Evolutionary conservation across 768 basidiomycete species (phyloP), one percentile per base, ranked within the genome.

Genomic region (Termitomyces sp.): DNA sequence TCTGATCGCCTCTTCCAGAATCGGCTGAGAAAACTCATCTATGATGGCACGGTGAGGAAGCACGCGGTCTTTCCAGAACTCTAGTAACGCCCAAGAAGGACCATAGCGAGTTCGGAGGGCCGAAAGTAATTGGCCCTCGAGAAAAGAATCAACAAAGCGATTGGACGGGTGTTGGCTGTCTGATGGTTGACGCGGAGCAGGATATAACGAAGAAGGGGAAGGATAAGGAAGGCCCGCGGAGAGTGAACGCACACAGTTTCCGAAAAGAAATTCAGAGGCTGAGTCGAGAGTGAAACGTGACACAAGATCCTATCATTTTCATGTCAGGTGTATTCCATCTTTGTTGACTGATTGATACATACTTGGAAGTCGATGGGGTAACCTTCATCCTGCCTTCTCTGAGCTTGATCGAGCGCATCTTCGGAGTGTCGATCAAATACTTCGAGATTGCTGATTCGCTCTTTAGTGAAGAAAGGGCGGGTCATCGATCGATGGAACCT

Each of bases 401-500:
- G 76, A 43, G 82, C 64, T 21, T 75, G 73, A 1, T 60, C 50
- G n/a, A 87, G 70, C 1, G 79, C 78, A 35, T 77, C 69, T 1
- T 74, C 70, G 0, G 80, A 73, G 54, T 84, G 83, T 2, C 70
- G 69, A 50, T 79, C 80, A 60, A 86, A 86, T 26, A 79, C 81
- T 26, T 85, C 80, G 49, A 85, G 87, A 63, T 86, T 78, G 44
- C 75, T 79, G 48, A 86, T 79, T 21, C 78, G 72, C 30, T 87
- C 85, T 44, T 75, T 76, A 49, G 66, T 78, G 70, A 90, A 89
- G 72, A 89, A 88, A 0, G 87, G 87, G 0, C 87, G 80, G 0
- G 85, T 83, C 71, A 89, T 85, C 3, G 75, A 63, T 7, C 86
- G 81, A 66, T 88, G 86, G 60, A 86, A 79, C 65, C 85, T 80